Evolutionary conservation across 257 asterid genomes (phyloP).

Genomic region (Capsicum chinense): DNA sequence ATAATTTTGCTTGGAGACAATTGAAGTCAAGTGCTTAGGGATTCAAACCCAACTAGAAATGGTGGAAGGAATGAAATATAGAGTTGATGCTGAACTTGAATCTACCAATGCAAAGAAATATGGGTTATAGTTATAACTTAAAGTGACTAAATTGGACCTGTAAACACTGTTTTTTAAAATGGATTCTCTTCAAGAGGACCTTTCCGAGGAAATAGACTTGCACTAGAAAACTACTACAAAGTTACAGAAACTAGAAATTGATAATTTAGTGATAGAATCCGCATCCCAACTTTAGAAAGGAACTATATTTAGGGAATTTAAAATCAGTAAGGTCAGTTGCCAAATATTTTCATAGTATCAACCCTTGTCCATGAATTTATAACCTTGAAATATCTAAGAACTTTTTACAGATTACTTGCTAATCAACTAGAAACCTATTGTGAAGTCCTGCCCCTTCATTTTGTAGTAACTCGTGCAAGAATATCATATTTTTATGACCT

Average conservation of each 20-base stretch:
- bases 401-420: background rate
- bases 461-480: background rate
- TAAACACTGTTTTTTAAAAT: slow-evolving; percentile 49
- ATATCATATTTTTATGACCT: background rate
- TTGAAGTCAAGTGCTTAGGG: slow-evolving; percentile 45
- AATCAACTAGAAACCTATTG: background rate
- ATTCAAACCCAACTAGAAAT: slow-evolving; percentile 49
- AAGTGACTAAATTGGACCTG: slow-evolving; percentile 46
- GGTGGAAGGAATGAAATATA: slow-evolving; percentile 41
- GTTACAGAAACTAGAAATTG: slow-evolving; percentile 49
- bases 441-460: background rate
- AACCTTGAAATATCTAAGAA: background rate
- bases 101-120: slow-evolving; percentile 40
- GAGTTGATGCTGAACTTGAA: slow-evolving; percentile 32
- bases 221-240: slow-evolving; percentile 59
- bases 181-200: slow-evolving; percentile 47
- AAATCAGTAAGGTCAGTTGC: slow-evolving; percentile 62
- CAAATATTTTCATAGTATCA: background rate
- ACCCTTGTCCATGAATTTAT: background rate
- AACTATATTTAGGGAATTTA: slow-evolving; percentile 55
- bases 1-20: slow-evolving; percentile 51
- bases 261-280: slow-evolving; percentile 52
- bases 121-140: slow-evolving; percentile 52
- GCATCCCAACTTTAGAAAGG: slow-evolving; percentile 53
- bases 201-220: slow-evolving; percentile 46